Base-by-base conservation (phyloP, 805 yeast genomes). In the Candida succiphila region DNA sequence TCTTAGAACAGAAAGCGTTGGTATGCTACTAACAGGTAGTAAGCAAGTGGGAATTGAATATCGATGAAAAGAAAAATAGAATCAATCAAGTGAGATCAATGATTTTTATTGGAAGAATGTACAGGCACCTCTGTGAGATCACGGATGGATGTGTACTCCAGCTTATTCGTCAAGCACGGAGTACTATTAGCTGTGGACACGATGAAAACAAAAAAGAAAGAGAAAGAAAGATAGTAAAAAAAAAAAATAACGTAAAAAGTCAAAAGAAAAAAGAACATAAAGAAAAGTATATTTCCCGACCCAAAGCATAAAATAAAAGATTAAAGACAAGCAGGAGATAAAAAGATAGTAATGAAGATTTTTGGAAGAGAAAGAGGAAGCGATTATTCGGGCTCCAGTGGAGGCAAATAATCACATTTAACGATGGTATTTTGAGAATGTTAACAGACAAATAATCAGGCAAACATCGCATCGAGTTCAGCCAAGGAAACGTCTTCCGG, bases 401-500 rank as follows among this genome's bases (percentile, higher is more conserved):
- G n/a, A n/a, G n/a, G n/a, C n/a, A n/a, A n/a, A n/a, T n/a, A n/a
- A n/a, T n/a, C n/a, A n/a, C n/a, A n/a, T n/a, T n/a, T n/a, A n/a
- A n/a, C n/a, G n/a, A n/a, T n/a, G n/a, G n/a, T n/a, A n/a, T n/a
- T n/a, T n/a, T n/a, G n/a, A n/a, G n/a, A n/a, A n/a, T n/a, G n/a
- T n/a, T n/a, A n/a, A n/a, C n/a, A n/a, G n/a, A n/a, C n/a, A n/a
- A n/a, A n/a, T n/a, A 14, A 5, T 41, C 37, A 48, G 24, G 54
- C 46, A 43, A 73, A 72, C 48, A 73, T 51, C 28, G 63, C 60
- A 42, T 75, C 81, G 33, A 75, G 51, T 42, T 83, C 94, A 30
- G 83, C 80, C 47, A 81, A 63, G 18, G 86, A 75, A 19, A 78
- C 66, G 43, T 80, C 81, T 57, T 83, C 94, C 7, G 94, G 94